Conservation (phyloP, 2,329 filamentous ascomycete species). For the Penicillium palitans region DNA sequence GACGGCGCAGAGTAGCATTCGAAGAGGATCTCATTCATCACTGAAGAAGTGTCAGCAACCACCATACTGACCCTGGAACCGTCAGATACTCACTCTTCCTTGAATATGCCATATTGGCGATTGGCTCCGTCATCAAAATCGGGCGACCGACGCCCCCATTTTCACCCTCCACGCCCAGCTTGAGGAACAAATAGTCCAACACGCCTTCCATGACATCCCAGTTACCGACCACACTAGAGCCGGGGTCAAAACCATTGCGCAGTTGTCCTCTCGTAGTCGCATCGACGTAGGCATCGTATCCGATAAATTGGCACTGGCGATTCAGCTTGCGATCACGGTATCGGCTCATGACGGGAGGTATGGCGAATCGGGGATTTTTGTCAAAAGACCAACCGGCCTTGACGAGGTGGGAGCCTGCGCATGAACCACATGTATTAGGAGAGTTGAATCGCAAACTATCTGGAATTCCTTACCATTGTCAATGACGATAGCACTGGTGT, state of each 20-base stretch:
- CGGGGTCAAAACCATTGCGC: conserved; percentile 85
- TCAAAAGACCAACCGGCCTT: conserved; percentile 98
- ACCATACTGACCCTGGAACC: neutral
- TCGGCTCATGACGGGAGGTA: conserved; percentile 89
- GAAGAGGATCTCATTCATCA: conserved; percentile 96
- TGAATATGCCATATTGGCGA: conserved; percentile 87
- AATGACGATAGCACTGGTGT: conserved; percentile 81
- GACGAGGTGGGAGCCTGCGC: conserved; percentile 77
- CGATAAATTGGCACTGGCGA: conserved; percentile 89
- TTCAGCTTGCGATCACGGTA: conserved; percentile 93
- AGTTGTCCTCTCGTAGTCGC: conserved; percentile 89
- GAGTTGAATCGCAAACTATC: neutral
- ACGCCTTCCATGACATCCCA: conserved; percentile 98
- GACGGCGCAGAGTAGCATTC: conserved; percentile 92
- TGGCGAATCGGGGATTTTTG: conserved; percentile 70
- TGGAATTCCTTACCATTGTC: conserved; percentile 76
- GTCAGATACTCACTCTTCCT: conserved; percentile 68
- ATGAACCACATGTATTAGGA: neutral
- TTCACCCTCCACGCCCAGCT: conserved; percentile 76
- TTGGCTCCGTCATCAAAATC: conserved; percentile 91
- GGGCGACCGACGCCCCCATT: conserved; percentile 78
- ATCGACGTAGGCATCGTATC: conserved; percentile 90
- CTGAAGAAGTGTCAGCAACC: conserved; percentile 49
- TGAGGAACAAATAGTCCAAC: conserved; percentile 91
- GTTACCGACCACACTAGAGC: conserved; percentile 88